Evolutionary conservation across 805 yeast genomes (phyloP).

Genomic region (Metschnikowia orientalis): DNA sequence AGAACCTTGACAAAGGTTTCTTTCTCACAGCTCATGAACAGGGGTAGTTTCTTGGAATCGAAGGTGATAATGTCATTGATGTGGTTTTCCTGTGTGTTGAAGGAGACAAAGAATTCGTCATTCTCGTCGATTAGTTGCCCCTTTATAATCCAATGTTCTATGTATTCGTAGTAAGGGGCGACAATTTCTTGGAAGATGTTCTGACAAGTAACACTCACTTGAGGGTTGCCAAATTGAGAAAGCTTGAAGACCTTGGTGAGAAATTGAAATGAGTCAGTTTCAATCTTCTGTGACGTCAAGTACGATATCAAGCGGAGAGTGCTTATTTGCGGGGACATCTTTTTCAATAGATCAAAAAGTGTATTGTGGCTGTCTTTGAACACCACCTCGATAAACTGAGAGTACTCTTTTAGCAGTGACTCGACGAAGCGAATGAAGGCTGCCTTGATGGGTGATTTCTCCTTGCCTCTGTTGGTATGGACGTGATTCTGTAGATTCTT

Average conservation of each 20-base stretch:
- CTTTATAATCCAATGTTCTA: slow-evolving; percentile 62
- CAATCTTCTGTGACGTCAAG: slow-evolving; percentile 33
- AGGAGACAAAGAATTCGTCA: slow-evolving; percentile 59
- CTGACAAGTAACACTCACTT: slow-evolving; percentile 41
- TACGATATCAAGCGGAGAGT: slow-evolving; percentile 54
- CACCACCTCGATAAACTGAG: slow-evolving; percentile 31
- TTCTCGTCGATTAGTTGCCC: slow-evolving; percentile 57
- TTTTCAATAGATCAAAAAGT: slow-evolving; percentile 33
- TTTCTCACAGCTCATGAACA: slow-evolving; percentile 33
- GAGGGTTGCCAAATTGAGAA: slow-evolving; percentile 60
- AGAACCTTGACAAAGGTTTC: slow-evolving; percentile 43
- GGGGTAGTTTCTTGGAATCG: slow-evolving; percentile 38
- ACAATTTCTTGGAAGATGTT: slow-evolving; percentile 44
- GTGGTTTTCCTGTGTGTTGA: slow-evolving; percentile 25
- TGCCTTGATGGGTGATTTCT: slow-evolving; percentile 52
- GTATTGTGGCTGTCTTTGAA: slow-evolving; percentile 27
- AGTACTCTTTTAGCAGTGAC: slow-evolving; percentile 32
- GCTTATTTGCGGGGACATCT: slow-evolving; percentile 48
- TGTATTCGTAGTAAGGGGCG: slow-evolving; percentile 56
- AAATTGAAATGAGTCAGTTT: slow-evolving; percentile 45
- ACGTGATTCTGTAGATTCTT: slow-evolving; percentile 37
- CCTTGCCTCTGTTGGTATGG: slow-evolving; percentile 22
- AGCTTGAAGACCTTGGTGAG: slow-evolving; percentile 49
- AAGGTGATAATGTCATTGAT: slow-evolving; percentile 34
- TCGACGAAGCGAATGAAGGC: slow-evolving; percentile 54